A percentile compares a stretch with the other conserved stretches of the same genome.
These are phyloP conservation scores for Kwoniella dejecticola DNA, from an alignment of 768 basidiomycete genomes.

Conservation along the genomic window DNA sequence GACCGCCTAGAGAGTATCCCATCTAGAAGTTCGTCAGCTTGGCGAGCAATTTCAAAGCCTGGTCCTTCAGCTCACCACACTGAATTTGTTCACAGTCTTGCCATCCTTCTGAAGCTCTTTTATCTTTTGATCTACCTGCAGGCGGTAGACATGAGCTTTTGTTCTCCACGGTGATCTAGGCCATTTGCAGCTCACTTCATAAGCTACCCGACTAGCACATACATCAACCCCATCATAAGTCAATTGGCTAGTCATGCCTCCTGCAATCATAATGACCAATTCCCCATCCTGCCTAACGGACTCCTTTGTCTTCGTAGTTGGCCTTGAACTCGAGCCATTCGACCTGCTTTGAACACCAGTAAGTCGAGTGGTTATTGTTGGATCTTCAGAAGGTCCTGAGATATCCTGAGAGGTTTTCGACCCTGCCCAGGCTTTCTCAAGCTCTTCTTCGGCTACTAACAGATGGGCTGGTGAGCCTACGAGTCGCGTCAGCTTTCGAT, in stretches of 20 bases:
- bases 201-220: constrained; percentile 42
- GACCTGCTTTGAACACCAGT: not conserved
- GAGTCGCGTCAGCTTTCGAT: constrained; percentile 2
- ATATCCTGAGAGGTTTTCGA: constrained; percentile 8
- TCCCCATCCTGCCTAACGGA: constrained; percentile 6
- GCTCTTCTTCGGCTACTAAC: constrained; percentile 30
- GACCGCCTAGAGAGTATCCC: constrained; percentile 38
- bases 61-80: constrained; percentile 23
- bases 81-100: constrained; percentile 32
- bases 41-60: too few relatives aligned
- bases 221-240: constrained; percentile 49
- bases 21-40: constrained; percentile 14
- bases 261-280: constrained; percentile 38
- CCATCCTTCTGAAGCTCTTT: constrained; percentile 26
- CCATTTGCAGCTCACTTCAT: constrained; percentile 27
- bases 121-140: constrained; percentile 33
- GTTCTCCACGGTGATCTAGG: not conserved
- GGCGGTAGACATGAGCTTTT: too few relatives aligned
- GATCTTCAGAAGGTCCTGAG: constrained; percentile 19
- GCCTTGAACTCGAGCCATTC: not conserved
- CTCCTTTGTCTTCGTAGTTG: too few relatives aligned
- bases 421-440: constrained; percentile 20
- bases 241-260: constrained; percentile 39
- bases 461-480: constrained; percentile 20
- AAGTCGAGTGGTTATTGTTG: constrained; percentile 5